Percentiles rank a stretch among this genome's conserved stretches.
These are phyloP conservation scores for Melampsora abietis-canadensis DNA, from an alignment of 1,284 basidiomycete species.

Conservation along the genomic window DNA sequence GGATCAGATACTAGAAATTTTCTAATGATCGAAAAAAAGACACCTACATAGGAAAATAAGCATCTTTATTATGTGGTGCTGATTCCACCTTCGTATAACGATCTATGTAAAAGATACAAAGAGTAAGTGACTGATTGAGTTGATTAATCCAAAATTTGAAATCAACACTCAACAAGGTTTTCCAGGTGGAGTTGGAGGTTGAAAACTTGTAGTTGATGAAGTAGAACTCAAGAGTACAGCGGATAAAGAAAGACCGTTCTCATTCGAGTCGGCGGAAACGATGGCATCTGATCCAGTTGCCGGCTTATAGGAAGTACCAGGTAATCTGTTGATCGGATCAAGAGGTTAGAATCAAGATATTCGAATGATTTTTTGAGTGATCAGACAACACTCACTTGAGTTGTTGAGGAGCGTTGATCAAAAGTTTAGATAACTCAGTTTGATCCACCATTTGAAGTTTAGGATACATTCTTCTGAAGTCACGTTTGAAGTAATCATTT, in stretches of 20 bases:
- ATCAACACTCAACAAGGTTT: slow-evolving; percentile 34
- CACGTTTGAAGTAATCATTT: slow-evolving; percentile 36
- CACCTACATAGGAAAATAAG: slow-evolving; percentile 40
- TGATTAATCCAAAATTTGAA: background rate
- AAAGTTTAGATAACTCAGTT: slow-evolving; percentile 24
- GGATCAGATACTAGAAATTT: too few species aligned
- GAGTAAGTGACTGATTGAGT: background rate
- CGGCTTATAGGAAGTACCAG: background rate
- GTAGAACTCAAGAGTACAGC: slow-evolving; percentile 15
- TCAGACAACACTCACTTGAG: slow-evolving; percentile 7
- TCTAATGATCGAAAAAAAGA: background rate
- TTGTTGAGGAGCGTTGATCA: slow-evolving; percentile 28
- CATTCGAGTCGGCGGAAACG: background rate
- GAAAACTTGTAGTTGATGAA: slow-evolving; percentile 7
- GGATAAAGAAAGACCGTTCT: slow-evolving; percentile 3
- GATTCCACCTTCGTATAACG: slow-evolving; percentile 20
- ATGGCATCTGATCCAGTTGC: background rate
- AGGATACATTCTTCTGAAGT: slow-evolving; percentile 41
- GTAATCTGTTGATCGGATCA: slow-evolving; percentile 4
- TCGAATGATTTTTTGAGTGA: too few species aligned
- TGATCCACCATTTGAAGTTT: slow-evolving; percentile 34
- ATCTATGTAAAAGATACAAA: slow-evolving; percentile 17
- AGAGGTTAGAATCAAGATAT: too few species aligned
- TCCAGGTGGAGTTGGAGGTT: slow-evolving; percentile 35
- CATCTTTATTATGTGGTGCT: slow-evolving; percentile 32